phyloP scores from a whole-genome alignment of 2,329 filamentous ascomycete genomes.

The Aspergillus persii region DNA sequence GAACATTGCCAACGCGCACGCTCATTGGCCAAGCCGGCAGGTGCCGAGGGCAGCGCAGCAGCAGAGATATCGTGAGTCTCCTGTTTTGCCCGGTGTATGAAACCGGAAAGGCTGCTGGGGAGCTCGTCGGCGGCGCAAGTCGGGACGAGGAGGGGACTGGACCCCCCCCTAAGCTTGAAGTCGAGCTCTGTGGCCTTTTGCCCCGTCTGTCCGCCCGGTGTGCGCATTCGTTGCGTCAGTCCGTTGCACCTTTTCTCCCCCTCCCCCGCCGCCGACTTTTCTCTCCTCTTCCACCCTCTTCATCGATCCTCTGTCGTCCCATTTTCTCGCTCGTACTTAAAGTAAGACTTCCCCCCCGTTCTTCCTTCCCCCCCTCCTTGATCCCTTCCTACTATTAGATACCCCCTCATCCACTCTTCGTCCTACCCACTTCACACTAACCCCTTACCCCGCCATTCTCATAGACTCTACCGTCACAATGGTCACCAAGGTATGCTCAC shows the following conservation, averaged over 20 bases:
- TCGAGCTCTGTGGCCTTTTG: conserved; percentile 9
- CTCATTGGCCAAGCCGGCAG: conserved; percentile 32
- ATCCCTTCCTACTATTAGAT: neutral
- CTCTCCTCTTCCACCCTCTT: conserved; percentile 18
- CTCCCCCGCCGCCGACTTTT: conserved; percentile 26
- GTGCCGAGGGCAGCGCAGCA: conserved; percentile 23
- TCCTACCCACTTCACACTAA: conserved; percentile 21
- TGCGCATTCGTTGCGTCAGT: conserved; percentile 35
- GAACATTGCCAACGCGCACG: conserved; percentile 18
- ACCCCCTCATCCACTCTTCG: neutral
- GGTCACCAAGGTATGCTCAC: conserved; percentile 33
- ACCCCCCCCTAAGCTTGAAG: conserved; percentile 12
- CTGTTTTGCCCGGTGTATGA: conserved; percentile 46
- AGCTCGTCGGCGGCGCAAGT: conserved; percentile 30
- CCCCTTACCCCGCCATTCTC: conserved; percentile 24
- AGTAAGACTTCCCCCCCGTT: conserved; percentile 13
- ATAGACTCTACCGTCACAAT: conserved; percentile 30
- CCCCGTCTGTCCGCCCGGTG: conserved; percentile 32
- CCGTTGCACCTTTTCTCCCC: conserved; percentile 17
- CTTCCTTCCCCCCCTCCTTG: neutral
- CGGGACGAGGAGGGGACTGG: conserved; percentile 18
- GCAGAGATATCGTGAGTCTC: conserved; percentile 35
- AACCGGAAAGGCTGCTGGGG: conserved; percentile 38
- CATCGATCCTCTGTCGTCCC: conserved; percentile 11
- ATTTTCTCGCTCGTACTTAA: conserved; percentile 5